phyloP scores from a whole-genome alignment of 495 filamentous ascomycete genomes.

The Aspergillus egyptiacus region DNA sequence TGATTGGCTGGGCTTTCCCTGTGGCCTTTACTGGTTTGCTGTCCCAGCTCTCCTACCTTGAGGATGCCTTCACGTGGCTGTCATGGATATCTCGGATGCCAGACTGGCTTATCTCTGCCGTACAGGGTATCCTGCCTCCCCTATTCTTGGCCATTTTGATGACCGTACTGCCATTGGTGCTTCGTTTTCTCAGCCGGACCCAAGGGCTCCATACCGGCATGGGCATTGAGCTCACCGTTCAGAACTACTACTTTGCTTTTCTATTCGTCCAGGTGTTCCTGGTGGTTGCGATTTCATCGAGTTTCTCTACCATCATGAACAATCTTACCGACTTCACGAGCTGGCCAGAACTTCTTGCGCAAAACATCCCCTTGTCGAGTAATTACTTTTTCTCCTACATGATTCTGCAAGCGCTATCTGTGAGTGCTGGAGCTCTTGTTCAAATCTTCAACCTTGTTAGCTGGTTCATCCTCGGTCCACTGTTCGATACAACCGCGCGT shows the following conservation, averaged over 20 bases:
- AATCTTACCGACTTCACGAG: constrained; percentile 56
- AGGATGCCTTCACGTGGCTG: constrained; percentile 59
- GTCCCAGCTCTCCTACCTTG: constrained; percentile 66
- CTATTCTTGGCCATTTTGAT: constrained; percentile 73
- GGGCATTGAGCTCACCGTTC: constrained; percentile 71
- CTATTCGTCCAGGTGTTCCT: constrained; percentile 94
- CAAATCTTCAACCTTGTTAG: constrained; percentile 70
- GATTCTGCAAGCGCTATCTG: constrained; percentile 86
- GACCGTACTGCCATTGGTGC: constrained; percentile 69
- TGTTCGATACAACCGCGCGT: constrained; percentile 81
- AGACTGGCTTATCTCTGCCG: constrained; percentile 56
- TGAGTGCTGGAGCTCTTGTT: constrained; percentile 84
- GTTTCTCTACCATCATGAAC: constrained; percentile 59
- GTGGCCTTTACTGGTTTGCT: constrained; percentile 82
- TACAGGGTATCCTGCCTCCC: constrained; percentile 84
- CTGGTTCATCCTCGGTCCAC: constrained; percentile 72
- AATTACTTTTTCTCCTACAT: constrained; percentile 99
- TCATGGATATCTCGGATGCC: constrained; percentile 62
- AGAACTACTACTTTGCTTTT: constrained; percentile 91
- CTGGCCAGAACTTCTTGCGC: constrained; percentile 65
- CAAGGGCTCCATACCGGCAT: constrained; percentile 82
- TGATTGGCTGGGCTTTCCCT: constrained; percentile 86
- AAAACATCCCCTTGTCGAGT: constrained; percentile 78
- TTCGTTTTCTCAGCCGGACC: constrained; percentile 65
- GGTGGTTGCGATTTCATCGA: constrained; percentile 83